Base-by-base conservation (phyloP, 2,329 filamentous ascomycete genomes). In the Trichoderma endophyticum region DNA sequence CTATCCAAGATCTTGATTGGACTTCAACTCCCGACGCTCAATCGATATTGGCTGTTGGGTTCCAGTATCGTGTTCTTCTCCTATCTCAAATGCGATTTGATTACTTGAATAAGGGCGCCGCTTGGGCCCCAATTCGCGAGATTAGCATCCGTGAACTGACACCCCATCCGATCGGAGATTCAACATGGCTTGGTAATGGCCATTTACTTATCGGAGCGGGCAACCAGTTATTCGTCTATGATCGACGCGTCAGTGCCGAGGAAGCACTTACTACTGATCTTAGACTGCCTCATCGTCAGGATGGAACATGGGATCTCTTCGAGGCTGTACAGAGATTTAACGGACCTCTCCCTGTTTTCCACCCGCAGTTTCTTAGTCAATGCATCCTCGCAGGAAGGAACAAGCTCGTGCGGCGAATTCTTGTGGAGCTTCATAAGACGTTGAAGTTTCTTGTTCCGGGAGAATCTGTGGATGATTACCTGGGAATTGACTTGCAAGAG, bases 41-140 rank as follows among this genome's bases (percentile, higher is more conserved):
- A 78, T 95, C 93, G 1, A 94, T 98, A 70, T 85, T 98, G 24
- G 93, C 95, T 1, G 93, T 98, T n/a, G 94, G 95, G 0, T 97
- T 97, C 78, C 91, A 92, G n/a, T 93, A 95, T 75, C 90, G 92
- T 71, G 91, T 98, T 6, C 82, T 97, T 34, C 85, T 98, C 3
- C 87, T 97, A 30, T 91, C 92, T 6, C 94, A 98, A 78, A 90
- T 97, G 83, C 92, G 95, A 14, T 98, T 96, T 78, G 94, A 97
- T 80, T 97, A 97, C 79, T 85, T 97, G 21, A 94, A 95, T 77
- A 91, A 93, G 73, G 92, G 92, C 1, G 93, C 94, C n/a, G 93
- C 94, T 0, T 98, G 95, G 95, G 92, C 93, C 1, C 87, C 92
- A 28, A 92, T 98, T 72, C 87, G 93, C 60, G 92, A 97, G 78